phyloP scores from a whole-genome alignment of 495 filamentous ascomycete species.

The Aspergillus mulundensis region DNA sequence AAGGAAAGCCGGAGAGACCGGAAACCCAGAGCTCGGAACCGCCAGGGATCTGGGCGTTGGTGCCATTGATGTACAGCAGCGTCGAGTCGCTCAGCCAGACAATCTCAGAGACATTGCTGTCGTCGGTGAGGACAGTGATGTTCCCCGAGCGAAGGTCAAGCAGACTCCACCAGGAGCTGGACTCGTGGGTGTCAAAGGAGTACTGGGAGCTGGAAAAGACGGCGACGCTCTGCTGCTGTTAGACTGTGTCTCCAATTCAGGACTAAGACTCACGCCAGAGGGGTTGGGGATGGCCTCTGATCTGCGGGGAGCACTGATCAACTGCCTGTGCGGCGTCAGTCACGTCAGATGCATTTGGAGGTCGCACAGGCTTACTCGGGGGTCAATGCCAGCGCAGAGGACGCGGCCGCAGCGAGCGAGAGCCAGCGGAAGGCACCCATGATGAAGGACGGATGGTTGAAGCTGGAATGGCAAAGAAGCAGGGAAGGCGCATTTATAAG shows the following conservation, averaged over 20 bases:
- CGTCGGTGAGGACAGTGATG: conserved; percentile 32
- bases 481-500: neutral
- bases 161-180: conserved; percentile 31
- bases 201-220: conserved; percentile 40
- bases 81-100: conserved; percentile 41
- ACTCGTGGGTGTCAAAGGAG: conserved; percentile 39
- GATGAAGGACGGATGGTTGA: neutral
- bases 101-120: conserved; percentile 43
- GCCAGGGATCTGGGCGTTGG: conserved; percentile 39
- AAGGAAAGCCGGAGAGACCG: conserved; percentile 24
- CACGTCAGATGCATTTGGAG: neutral
- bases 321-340: conserved; percentile 16
- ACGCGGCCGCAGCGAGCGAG: conserved; percentile 17
- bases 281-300: conserved; percentile 36
- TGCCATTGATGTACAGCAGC: conserved; percentile 45
- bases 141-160: conserved; percentile 39
- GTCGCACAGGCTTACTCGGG: conserved; percentile 18
- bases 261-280: conserved; percentile 26
- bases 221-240: conserved; percentile 22
- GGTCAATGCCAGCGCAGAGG: conserved; percentile 15
- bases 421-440: conserved; percentile 20
- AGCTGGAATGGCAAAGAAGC: neutral
- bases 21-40: conserved; percentile 43
- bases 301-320: conserved; percentile 35
- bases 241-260: neutral